Evolutionary conservation across 495 filamentous ascomycete genomes (phyloP).

Genomic region (Lasiosphaeria miniovina): DNA sequence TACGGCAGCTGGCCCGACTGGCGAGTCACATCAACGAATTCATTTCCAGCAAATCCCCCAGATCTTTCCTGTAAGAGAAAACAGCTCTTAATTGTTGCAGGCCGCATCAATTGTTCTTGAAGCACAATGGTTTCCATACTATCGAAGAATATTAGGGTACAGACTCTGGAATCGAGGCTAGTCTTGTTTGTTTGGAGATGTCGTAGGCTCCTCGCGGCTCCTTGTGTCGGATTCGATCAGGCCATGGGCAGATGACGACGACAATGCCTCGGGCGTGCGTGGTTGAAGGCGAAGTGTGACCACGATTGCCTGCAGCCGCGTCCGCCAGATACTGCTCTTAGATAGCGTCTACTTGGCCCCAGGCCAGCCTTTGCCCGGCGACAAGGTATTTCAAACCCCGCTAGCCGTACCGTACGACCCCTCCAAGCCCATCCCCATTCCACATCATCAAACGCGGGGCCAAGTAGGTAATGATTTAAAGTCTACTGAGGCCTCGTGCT

Average conservation of each 20-base stretch:
- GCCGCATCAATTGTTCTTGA: too few relatives aligned
- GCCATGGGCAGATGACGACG: slow-evolving; percentile 21
- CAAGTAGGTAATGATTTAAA: background rate
- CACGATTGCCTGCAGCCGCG: background rate
- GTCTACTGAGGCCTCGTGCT: too few relatives aligned
- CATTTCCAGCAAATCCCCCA: too few relatives aligned
- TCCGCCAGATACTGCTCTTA: background rate
- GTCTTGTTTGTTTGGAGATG: slow-evolving; percentile 9
- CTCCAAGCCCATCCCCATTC: background rate
- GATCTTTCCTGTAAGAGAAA: too few relatives aligned
- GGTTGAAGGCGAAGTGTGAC: slow-evolving; percentile 13
- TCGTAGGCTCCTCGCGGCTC: slow-evolving; percentile 2
- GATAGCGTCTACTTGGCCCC: background rate
- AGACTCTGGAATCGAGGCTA: too few relatives aligned
- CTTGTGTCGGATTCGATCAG: background rate
- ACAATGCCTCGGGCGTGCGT: slow-evolving; percentile 12
- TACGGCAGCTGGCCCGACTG: too few relatives aligned
- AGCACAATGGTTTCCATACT: too few relatives aligned
- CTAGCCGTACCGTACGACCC: background rate
- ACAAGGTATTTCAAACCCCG: background rate
- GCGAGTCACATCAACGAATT: too few relatives aligned
- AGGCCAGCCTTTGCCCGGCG: too few relatives aligned
- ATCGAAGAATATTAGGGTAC: too few relatives aligned
- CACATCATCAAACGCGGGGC: slow-evolving; percentile 2
- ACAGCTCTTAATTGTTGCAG: too few relatives aligned